Conservation (phyloP, 768 basidiomycete species). For the Xanthoconium stramineum region DNA sequence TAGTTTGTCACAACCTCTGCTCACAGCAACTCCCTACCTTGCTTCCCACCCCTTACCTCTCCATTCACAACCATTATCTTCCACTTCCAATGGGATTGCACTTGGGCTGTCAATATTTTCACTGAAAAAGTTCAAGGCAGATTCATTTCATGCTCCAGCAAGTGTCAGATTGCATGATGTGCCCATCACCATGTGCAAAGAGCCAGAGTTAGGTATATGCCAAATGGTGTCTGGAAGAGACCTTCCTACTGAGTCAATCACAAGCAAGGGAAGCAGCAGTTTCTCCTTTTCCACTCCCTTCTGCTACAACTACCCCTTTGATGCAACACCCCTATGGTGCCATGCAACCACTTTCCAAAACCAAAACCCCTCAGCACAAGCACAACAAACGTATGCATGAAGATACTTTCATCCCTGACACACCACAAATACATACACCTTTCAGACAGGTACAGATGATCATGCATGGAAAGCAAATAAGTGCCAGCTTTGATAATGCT, state of each 20-base stretch:
- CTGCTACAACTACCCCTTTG: slow-evolving; percentile 25
- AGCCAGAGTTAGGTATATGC: slow-evolving; percentile 57
- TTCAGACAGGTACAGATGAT: slow-evolving; percentile 62
- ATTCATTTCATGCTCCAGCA: slow-evolving; percentile 34
- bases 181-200: slow-evolving; percentile 41
- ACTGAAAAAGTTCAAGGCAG: slow-evolving; percentile 56
- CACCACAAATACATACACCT: slow-evolving; percentile 30
- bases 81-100: slow-evolving; percentile 15
- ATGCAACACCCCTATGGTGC: slow-evolving; percentile 43
- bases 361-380: slow-evolving; percentile 65
- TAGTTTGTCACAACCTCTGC: slow-evolving; percentile 30
- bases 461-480: slow-evolving; percentile 69
- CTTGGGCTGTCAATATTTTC: slow-evolving; percentile 45
- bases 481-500: slow-evolving; percentile 61
- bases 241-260: slow-evolving; percentile 54
- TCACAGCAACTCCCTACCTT: slow-evolving; percentile 20
- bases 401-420: slow-evolving; percentile 31
- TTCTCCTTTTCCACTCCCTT: slow-evolving; percentile 38
- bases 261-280: slow-evolving; percentile 46
- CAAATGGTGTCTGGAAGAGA: slow-evolving; percentile 72
- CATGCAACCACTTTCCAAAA: slow-evolving; percentile 45
- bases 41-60: slow-evolving; percentile 28
- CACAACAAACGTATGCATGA: slow-evolving; percentile 63
- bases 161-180: slow-evolving; percentile 35
- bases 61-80: slow-evolving; percentile 25